These are phyloP conservation scores for Saccharomyces kudriavzevii DNA, from an alignment of 805 yeast genomes.

Conservation along the genomic window DNA sequence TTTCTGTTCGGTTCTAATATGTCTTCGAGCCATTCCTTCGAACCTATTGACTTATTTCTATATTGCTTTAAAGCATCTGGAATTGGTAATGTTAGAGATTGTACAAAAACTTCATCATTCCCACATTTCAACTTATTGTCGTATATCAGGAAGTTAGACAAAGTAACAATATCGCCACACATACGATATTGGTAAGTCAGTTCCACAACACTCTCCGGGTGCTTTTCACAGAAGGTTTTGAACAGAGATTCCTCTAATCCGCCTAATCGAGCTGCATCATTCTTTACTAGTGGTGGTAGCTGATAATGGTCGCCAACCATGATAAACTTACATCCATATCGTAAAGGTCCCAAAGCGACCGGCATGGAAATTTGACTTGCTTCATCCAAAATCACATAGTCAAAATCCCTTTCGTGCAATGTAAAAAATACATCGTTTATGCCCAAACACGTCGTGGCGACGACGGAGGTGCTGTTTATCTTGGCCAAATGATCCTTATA, in stretches of 20 bases:
- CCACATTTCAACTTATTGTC: slow-evolving; percentile 75
- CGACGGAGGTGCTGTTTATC: slow-evolving; percentile 56
- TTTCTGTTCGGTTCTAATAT: slow-evolving; percentile 47
- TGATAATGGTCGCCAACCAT: slow-evolving; percentile 97
- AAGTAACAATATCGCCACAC: slow-evolving; percentile 80
- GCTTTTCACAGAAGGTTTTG: slow-evolving; percentile 58
- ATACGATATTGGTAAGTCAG: slow-evolving; percentile 82
- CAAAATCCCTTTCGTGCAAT: slow-evolving; percentile 47
- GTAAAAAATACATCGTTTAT: slow-evolving; percentile 33
- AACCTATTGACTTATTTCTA: slow-evolving; percentile 13
- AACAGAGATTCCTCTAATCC: slow-evolving; percentile 67
- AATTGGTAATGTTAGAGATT: slow-evolving; percentile 39
- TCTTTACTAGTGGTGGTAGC: slow-evolving; percentile 77
- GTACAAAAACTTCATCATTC: slow-evolving; percentile 50
- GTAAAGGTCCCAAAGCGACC: slow-evolving; percentile 77
- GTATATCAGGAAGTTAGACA: slow-evolving; percentile 75
- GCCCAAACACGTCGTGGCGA: slow-evolving; percentile 85
- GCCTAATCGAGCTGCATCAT: slow-evolving; percentile 52
- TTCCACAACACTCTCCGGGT: slow-evolving; percentile 70
- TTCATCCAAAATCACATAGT: slow-evolving; percentile 91
- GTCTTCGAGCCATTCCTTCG: slow-evolving; percentile 45
- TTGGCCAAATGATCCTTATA: slow-evolving; percentile 40
- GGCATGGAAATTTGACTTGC: slow-evolving; percentile 96
- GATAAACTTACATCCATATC: slow-evolving; percentile 69
- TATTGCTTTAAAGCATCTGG: slow-evolving; percentile 3